Base-by-base conservation (phyloP, 2,329 filamentous ascomycete species). In the Botrytis byssoidea region DNA sequence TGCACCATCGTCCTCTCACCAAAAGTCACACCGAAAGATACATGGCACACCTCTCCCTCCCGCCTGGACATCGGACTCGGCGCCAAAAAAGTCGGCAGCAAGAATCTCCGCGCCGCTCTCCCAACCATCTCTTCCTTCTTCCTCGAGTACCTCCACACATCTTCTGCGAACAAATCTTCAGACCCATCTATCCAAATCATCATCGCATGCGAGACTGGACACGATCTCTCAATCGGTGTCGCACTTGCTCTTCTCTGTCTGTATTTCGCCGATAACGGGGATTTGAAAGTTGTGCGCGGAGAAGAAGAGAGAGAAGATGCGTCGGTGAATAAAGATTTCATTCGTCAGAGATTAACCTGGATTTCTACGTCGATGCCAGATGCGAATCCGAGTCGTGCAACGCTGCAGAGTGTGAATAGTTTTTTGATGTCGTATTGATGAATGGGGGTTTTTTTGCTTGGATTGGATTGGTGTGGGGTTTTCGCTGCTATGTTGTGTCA, bases 351-450 rank as follows among this genome's bases (percentile, higher is more conserved):
- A 70, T 85, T 98, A 46, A 91, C 92, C n/a, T 92, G 91, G 85
- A 93, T 98, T 78, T 93, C 95, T 82, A 91, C 90, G 8, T 89
- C 89, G 0, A 91, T 92, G 80, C 92, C 94, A 0, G 90, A 92
- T 77, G 92, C 91, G 3, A 97, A 97, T 80, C 95, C 95, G 0
- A 95, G 91, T 75, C 87, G 96, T 51, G 88, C 93, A 35, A 98
- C 95, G 0, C 84, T 98, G 55, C 95, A 98, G 82, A 95, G 93
- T 77, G 92, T 98, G 8, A 98, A 98, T 82, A 93, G 93, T 72
- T 97, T 93, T 79, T 83, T 98, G 70, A 95, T 98, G 90, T 82
- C 83, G 51, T 72, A 74, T 32, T 77, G 72, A 42, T 40, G 10
- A 9, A 1, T 4, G 48, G 48, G 46, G 16, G 7, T 22, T 46